Conservation (phyloP, 1,139 yeast genomes). For the Sugiyamaella pinicola region DNA sequence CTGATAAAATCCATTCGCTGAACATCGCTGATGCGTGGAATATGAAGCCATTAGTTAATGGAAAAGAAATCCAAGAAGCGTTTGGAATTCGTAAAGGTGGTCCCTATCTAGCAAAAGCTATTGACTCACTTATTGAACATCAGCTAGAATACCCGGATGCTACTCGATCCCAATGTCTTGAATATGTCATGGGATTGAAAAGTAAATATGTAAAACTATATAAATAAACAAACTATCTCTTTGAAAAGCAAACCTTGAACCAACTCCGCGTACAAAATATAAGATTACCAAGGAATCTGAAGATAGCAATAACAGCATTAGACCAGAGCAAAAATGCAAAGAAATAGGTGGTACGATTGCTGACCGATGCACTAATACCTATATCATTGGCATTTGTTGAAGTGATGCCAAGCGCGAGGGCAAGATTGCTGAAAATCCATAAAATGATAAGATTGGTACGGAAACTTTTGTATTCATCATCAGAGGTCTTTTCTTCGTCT, state of each 20-base stretch:
- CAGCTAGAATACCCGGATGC: slow-evolving; percentile 71
- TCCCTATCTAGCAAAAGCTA: slow-evolving; percentile 71
- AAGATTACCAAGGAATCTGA: slow-evolving; percentile 69
- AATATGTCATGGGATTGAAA: slow-evolving; percentile 24
- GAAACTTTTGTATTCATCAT: slow-evolving; percentile 67
- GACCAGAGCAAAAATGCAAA: slow-evolving; percentile 77
- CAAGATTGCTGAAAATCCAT: slow-evolving; percentile 78
- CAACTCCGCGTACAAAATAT: slow-evolving; percentile 55
- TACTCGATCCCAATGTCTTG: slow-evolving; percentile 53
- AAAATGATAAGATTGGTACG: slow-evolving; percentile 78
- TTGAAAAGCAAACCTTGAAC: slow-evolving; percentile 35
- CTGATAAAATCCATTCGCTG: slow-evolving; percentile 26
- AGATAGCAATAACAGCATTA: slow-evolving; percentile 76
- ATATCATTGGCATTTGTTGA: slow-evolving; percentile 38
- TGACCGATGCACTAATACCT: slow-evolving; percentile 43
- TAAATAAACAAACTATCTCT: slow-evolving; percentile 24
- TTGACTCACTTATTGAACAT: slow-evolving; percentile 62
- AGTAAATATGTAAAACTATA: slow-evolving; percentile 2
- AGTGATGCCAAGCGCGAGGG: slow-evolving; percentile 66
- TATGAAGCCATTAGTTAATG: slow-evolving; percentile 50
- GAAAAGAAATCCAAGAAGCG: slow-evolving; percentile 59
- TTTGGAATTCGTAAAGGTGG: slow-evolving; percentile 66
- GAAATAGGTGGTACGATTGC: slow-evolving; percentile 53
- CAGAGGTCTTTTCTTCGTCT: slow-evolving; percentile 45
- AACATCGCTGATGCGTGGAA: slow-evolving; percentile 39